Conservation (phyloP, 306 rosid species). For the Bauhinia variegata region DNA sequence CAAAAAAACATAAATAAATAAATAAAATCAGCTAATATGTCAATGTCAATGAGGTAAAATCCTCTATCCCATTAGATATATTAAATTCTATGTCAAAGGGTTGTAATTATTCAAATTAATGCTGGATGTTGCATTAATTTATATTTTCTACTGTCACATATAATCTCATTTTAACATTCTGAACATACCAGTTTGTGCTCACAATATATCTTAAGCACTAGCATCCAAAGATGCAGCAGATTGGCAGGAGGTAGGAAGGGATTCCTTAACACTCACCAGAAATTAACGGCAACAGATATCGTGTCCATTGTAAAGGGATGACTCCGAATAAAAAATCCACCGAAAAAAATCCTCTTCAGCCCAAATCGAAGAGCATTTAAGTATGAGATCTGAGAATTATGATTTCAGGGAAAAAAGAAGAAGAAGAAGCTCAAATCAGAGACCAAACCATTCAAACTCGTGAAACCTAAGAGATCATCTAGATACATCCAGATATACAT, state of each 20-base stretch:
- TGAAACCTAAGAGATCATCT: conserved; percentile 6
- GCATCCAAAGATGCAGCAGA: conserved; percentile 4
- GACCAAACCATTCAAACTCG: conserved; percentile 20
- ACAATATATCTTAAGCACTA: conserved; percentile 12
- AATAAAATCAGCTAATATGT: conserved; percentile 4
- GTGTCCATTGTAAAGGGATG: conserved; percentile 95
- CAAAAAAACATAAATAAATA: no score
- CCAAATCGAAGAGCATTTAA: conserved; percentile 93
- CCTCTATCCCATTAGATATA: no score
- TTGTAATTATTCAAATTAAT: no score
- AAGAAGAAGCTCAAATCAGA: conserved; percentile 28
- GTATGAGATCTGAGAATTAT: conserved; percentile 71
- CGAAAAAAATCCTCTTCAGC: conserved; percentile 89
- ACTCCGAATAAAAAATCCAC: conserved; percentile 87
- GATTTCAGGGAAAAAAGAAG: conserved; percentile 5
- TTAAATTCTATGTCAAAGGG: no score
- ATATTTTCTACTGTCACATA: neutral
- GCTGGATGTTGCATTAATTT: no score
- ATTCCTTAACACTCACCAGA: conserved; percentile 61
- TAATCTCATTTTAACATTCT: conserved; percentile 2
- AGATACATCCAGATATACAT: neutral
- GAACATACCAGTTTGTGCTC: neutral
- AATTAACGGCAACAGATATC: conserved; percentile 87
- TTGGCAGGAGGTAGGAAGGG: neutral
- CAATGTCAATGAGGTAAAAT: no score